Evolutionary conservation across 495 filamentous ascomycete genomes (phyloP).

Genomic region (Daldinia caldariorum): DNA sequence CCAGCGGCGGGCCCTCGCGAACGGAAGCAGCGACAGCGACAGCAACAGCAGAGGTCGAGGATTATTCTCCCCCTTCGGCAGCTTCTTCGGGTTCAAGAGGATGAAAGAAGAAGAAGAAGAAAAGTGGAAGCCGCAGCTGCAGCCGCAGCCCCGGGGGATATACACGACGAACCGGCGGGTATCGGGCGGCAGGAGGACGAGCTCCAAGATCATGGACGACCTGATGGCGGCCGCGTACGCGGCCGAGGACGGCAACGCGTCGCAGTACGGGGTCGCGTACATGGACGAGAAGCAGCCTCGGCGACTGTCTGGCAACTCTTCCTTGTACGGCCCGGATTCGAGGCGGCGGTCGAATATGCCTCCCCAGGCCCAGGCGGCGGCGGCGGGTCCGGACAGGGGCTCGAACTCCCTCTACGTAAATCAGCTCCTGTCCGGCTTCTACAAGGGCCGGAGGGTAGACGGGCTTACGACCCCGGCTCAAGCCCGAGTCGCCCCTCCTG

Average conservation of each 20-base stretch:
- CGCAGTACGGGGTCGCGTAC: constrained; percentile 20
- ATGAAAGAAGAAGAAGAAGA: constrained; percentile 11
- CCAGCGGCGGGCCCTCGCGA: neutral
- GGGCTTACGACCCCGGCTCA: constrained; percentile 20
- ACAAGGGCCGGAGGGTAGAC: constrained; percentile 22
- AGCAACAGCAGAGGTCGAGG: too few relatives aligned
- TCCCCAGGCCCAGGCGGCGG: neutral
- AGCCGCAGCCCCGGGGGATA: constrained; percentile 8
- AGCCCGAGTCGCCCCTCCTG: constrained; percentile 30
- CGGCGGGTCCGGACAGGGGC: neutral
- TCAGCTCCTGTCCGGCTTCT: constrained; percentile 36
- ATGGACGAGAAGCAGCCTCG: constrained; percentile 21
- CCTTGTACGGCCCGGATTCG: neutral
- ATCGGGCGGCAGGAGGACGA: constrained; percentile 17
- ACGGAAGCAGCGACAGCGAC: neutral
- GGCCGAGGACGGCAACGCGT: constrained; percentile 45
- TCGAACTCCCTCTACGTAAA: constrained; percentile 36
- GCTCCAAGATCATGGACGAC: constrained; percentile 48
- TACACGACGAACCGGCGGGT: constrained; percentile 5
- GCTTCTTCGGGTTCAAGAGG: too few relatives aligned
- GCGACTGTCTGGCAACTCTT: neutral
- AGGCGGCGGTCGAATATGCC: constrained; percentile 4
- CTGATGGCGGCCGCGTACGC: constrained; percentile 49
- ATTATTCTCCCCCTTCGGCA: too few relatives aligned
- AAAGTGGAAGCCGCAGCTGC: too few relatives aligned